These are phyloP conservation scores for Fraxinus velutina DNA, from an alignment of 305 asterid genomes.

Conservation along the genomic window DNA sequence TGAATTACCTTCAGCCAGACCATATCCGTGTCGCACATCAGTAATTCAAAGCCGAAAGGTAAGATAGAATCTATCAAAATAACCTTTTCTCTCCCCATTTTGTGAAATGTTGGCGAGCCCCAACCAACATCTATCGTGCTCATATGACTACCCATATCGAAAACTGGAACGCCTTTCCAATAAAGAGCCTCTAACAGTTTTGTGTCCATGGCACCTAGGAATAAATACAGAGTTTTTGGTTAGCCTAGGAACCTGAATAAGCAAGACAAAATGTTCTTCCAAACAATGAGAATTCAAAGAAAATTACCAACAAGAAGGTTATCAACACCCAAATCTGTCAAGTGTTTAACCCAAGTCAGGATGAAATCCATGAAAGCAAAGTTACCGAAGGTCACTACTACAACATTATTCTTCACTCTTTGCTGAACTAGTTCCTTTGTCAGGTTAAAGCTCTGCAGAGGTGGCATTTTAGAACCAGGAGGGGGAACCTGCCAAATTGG, in stretches of 20 bases:
- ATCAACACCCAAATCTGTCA: conserved; percentile 80
- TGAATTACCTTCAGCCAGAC: conserved; percentile 91
- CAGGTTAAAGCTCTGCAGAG: conserved; percentile 59
- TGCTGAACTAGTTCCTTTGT: conserved; percentile 73
- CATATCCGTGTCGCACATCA: conserved; percentile 99
- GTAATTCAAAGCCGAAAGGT: conserved; percentile 78
- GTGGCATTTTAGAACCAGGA: conserved; percentile 84
- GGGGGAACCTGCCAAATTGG: conserved; percentile 76
- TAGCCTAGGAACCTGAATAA: conserved; percentile 17
- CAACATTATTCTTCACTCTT: conserved; percentile 69
- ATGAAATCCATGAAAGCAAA: conserved; percentile 98
- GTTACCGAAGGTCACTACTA: conserved; percentile 88
- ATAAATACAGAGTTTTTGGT: conserved; percentile 1
- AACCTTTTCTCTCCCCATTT: conserved; percentile 94
- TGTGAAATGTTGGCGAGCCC: conserved; percentile 93
- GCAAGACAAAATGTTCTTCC: conserved; percentile 11
- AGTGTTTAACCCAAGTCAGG: conserved; percentile 91
- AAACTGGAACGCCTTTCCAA: conserved; percentile 94
- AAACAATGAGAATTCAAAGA: conserved; percentile 13
- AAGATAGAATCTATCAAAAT: conserved; percentile 76
- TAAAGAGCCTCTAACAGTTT: conserved; percentile 88
- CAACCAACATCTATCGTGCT: conserved; percentile 92
- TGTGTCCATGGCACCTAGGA: conserved; percentile 95
- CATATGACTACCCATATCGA: conserved; percentile 98
- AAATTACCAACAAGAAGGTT: conserved; percentile 84